A percentile compares a stretch with the other conserved stretches of the same genome.
Evolutionary conservation across 2,329 filamentous ascomycete species (phyloP).

Genomic region (Nemania sp.): DNA sequence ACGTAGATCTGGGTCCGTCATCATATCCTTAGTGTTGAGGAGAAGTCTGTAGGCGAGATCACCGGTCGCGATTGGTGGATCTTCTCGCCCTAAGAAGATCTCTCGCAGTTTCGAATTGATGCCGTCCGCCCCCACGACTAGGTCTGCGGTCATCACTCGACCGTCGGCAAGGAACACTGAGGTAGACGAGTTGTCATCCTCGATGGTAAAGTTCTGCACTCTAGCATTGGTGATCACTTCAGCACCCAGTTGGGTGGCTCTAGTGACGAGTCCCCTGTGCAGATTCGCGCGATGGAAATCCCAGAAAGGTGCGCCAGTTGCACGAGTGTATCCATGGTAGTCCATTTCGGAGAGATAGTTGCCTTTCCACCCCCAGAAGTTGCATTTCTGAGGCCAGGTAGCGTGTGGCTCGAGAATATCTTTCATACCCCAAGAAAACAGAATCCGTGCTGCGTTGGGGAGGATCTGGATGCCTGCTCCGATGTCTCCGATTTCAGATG

Average conservation of each 20-base stretch:
- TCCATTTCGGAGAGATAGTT: slow-evolving; percentile 53
- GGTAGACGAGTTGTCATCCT: slow-evolving; percentile 39
- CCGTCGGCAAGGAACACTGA: slow-evolving; percentile 48
- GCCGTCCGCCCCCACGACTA: slow-evolving; percentile 54
- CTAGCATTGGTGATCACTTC: slow-evolving; percentile 49
- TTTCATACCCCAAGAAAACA: slow-evolving; percentile 55
- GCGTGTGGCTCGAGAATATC: slow-evolving; percentile 45
- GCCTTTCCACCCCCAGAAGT: slow-evolving; percentile 59
- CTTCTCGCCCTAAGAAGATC: slow-evolving; percentile 48
- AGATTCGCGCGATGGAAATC: slow-evolving; percentile 60
- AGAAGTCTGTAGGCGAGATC: slow-evolving; percentile 56
- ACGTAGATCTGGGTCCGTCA: slow-evolving; percentile 51
- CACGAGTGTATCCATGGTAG: slow-evolving; percentile 47
- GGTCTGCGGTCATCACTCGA: slow-evolving; percentile 44
- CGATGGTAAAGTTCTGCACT: slow-evolving; percentile 48
- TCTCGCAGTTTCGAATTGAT: slow-evolving; percentile 51
- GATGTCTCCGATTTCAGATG: slow-evolving; percentile 51
- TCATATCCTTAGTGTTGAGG: slow-evolving; percentile 50
- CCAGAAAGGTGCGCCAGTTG: slow-evolving; percentile 51
- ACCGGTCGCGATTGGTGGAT: slow-evolving; percentile 54
- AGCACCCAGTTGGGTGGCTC: slow-evolving; percentile 54
- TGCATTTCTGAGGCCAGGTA: slow-evolving; percentile 49
- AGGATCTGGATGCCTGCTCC: slow-evolving; percentile 58
- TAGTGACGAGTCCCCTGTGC: slow-evolving; percentile 51
- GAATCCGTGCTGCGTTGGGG: slow-evolving; percentile 51